These are phyloP conservation scores for Fusarium palustre DNA, from an alignment of 2,329 filamentous ascomycete species.

Conservation along the genomic window DNA sequence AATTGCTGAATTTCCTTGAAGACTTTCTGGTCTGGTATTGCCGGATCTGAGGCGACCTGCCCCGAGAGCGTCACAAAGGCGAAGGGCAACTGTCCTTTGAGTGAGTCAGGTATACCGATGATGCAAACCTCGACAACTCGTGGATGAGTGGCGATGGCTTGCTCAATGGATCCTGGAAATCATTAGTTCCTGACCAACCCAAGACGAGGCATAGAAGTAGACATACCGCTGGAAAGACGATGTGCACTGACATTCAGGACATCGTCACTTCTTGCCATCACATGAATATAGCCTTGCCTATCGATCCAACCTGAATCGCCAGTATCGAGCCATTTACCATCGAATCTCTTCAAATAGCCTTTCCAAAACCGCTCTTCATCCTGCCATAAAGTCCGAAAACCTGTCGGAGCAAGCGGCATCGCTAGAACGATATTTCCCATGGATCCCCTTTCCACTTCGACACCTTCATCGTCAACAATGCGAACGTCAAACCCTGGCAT, in stretches of 20 bases:
- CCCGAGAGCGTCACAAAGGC: constrained; percentile 77
- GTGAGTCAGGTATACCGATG: constrained; percentile 82
- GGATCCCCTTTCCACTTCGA: constrained; percentile 73
- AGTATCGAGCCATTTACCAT: constrained; percentile 87
- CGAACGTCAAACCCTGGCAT: constrained; percentile 93
- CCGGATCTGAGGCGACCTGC: constrained; percentile 62
- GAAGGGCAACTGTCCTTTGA: constrained; percentile 93
- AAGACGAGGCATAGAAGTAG: constrained; percentile 11
- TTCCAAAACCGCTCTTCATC: constrained; percentile 89
- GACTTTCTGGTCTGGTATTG: constrained; percentile 60
- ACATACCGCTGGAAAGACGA: constrained; percentile 83
- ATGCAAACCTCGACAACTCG: constrained; percentile 86
- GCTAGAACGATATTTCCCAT: constrained; percentile 95
- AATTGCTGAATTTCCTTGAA: constrained; percentile 74
- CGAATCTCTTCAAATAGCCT: constrained; percentile 85
- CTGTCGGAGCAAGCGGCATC: constrained; percentile 85
- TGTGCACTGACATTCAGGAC: constrained; percentile 97
- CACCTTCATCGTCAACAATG: constrained; percentile 83
- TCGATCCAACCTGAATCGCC: constrained; percentile 92
- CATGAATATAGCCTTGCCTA: constrained; percentile 72
- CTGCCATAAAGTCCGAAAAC: constrained; percentile 85
- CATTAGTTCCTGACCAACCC: constrained; percentile 8
- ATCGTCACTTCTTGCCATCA: constrained; percentile 79
- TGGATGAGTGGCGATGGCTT: constrained; percentile 86
- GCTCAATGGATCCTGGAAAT: constrained; percentile 80